Evolutionary conservation across 345 rosid genomes (phyloP), one percentile per base, ranked within the genome.

Genomic region (Microthlaspi erraticum): DNA sequence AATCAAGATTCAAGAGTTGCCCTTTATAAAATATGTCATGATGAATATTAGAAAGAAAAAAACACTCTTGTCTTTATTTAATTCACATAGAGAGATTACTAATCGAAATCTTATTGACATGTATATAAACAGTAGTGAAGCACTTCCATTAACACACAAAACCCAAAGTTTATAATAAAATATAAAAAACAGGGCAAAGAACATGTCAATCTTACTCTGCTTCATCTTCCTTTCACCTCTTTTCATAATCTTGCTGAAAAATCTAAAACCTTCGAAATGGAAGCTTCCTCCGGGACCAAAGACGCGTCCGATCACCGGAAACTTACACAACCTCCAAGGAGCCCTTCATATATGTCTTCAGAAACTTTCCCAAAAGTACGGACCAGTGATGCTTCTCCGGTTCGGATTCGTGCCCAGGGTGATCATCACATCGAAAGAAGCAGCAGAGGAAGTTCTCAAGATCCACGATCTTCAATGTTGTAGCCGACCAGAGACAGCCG

Each of bases 191-290:
- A 14, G 32, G 0, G 11, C 31, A 34, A 16, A 5, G 1, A 56
- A 65, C 64, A 73, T 73, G 77, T 41, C 53, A 48, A 50, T 48
- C 2, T 29, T 58, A n/a, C 77, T 83, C 36, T 70, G 67, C 71
- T 68, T 86, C 2, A 8, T 70, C 3, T 74, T 85, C 83, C 66
- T 88, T 44, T 77, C 78, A 49, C 83, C 61, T 5, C 7, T 71
- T 42, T 80, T 11, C 6, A 19, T 60, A 5, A 14, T 82, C 48
- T 42, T 84, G 3, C 37, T 46, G 38, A 78, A 69, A 49, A 70
- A 31, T 8, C 14, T 20, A 44, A 32, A 67, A 19, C 11, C 36
- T 41, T 64, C 64, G 6, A 72, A 72, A 54, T 55, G 32, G 70
- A 72, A 64, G 0, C 77, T 72, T 4, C 71, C 77, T 64, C 77